phyloP scores from a whole-genome alignment of 2,329 filamentous ascomycete species.

The Alternaria arborescens region DNA sequence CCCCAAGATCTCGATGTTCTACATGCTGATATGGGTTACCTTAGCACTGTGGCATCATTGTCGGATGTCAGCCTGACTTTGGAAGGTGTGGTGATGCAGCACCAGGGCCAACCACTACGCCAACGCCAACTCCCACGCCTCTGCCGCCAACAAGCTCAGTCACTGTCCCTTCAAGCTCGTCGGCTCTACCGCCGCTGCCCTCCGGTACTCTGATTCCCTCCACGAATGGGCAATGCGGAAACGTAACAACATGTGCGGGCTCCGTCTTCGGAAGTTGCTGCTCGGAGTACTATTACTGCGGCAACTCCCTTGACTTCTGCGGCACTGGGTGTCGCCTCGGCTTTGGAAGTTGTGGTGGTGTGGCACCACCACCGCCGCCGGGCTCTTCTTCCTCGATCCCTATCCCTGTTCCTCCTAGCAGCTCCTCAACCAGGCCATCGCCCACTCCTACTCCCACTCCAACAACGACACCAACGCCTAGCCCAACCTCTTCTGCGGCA shows the following conservation, averaged over 20 bases:
- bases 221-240: slow-evolving; percentile 40
- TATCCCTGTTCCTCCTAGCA: slow-evolving; percentile 5
- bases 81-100: slow-evolving; percentile 38
- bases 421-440: slow-evolving; percentile 20
- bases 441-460: slow-evolving; percentile 25
- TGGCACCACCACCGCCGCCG: slow-evolving; percentile 25
- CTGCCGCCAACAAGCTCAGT: slow-evolving; percentile 22
- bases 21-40: neutral
- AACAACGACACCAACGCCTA: slow-evolving; percentile 23
- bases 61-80: slow-evolving; percentile 40
- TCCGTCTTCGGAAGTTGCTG: slow-evolving; percentile 37
- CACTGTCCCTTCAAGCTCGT: slow-evolving; percentile 15
- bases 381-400: slow-evolving; percentile 24
- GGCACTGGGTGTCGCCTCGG: slow-evolving; percentile 36
- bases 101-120: slow-evolving; percentile 17
- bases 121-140: slow-evolving; percentile 28
- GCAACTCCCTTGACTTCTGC: slow-evolving; percentile 33
- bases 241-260: slow-evolving; percentile 39
- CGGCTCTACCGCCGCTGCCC: slow-evolving; percentile 32
- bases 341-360: slow-evolving; percentile 37
- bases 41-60: slow-evolving; percentile 28
- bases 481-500: slow-evolving; percentile 20
- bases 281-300: slow-evolving; percentile 40
- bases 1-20: neutral
- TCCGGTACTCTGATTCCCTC: slow-evolving; percentile 36